These are phyloP conservation scores for Wallacemonas sp. DNA, from an alignment of 208 protist genomes.

Conservation along the genomic window DNA sequence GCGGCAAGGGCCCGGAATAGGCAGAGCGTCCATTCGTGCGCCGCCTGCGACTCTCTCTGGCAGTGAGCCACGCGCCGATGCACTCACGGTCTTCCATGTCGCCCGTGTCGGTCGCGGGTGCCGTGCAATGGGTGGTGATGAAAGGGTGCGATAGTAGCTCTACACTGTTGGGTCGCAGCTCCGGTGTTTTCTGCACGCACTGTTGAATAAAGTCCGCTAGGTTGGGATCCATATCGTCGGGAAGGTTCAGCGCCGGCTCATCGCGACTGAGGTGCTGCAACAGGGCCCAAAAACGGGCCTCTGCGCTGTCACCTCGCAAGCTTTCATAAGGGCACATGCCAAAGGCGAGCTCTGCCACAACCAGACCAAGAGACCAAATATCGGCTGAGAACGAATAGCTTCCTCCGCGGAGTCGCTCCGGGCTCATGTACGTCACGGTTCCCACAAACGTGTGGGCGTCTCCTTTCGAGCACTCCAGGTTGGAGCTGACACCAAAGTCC, in stretches of 20 bases:
- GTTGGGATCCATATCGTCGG: slow-evolving; percentile 42
- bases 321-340: slow-evolving; percentile 80
- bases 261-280: slow-evolving; percentile 76
- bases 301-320: slow-evolving; percentile 49
- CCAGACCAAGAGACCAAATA: slow-evolving; percentile 93
- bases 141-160: slow-evolving; percentile 80
- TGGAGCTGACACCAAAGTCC: slow-evolving; percentile 94
- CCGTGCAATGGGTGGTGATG: slow-evolving; percentile 30
- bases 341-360: slow-evolving; percentile 87
- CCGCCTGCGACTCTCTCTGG: not conserved
- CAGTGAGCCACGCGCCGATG: slow-evolving; percentile 36
- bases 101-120: not conserved
- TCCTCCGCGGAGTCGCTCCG: slow-evolving; percentile 88
- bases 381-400: slow-evolving; percentile 91
- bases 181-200: slow-evolving; percentile 64
- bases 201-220: slow-evolving; percentile 69
- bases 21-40: slow-evolving; percentile 5
- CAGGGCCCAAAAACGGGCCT: slow-evolving; percentile 86
- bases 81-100: slow-evolving; percentile 17
- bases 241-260: slow-evolving; percentile 57
- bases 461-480: slow-evolving; percentile 82
- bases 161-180: slow-evolving; percentile 59
- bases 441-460: slow-evolving; percentile 91
- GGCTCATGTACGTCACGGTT: slow-evolving; percentile 94
- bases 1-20: not conserved